Percentiles rank a stretch among this genome's conserved stretches.
Evolutionary conservation across 495 filamentous ascomycete species (phyloP).

Genomic region (Penicillium silybi): DNA sequence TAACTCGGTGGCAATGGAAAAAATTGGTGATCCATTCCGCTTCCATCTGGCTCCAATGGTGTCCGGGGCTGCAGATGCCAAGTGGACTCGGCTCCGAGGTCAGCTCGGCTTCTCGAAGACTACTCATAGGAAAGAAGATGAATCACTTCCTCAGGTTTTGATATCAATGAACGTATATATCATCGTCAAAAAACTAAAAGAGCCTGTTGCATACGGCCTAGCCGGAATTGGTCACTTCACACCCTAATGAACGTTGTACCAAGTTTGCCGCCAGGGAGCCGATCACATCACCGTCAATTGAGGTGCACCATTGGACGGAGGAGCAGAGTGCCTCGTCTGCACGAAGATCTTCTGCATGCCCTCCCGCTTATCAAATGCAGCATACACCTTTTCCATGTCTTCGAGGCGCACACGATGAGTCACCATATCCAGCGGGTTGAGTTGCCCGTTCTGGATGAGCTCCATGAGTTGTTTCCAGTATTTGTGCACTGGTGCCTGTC

Average conservation of each 20-base stretch:
- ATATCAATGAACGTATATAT: background rate
- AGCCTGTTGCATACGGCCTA: background rate
- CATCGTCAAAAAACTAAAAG: background rate
- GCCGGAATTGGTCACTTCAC: background rate
- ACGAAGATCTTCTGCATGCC: conserved; percentile 70
- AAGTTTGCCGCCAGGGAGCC: background rate
- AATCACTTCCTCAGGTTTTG: background rate
- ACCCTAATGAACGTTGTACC: background rate
- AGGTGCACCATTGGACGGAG: conserved; percentile 51
- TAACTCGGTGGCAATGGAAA: background rate
- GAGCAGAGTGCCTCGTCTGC: conserved; percentile 61
- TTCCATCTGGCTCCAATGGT: background rate
- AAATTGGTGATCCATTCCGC: conserved; percentile 1
- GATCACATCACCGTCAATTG: conserved; percentile 37
- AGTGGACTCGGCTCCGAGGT: background rate
- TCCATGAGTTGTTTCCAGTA: conserved; percentile 36
- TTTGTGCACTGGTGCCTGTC: conserved; percentile 2
- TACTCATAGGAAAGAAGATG: background rate
- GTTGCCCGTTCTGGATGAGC: conserved; percentile 63
- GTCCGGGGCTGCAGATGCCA: background rate
- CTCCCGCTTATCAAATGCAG: conserved; percentile 60
- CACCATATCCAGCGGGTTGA: conserved; percentile 77
- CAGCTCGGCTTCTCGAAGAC: background rate
- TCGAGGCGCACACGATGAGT: conserved; percentile 72
- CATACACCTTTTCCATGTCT: conserved; percentile 56